Evolutionary conservation across 768 basidiomycete genomes (phyloP).

Genomic region (Tricholoma matsutake): DNA sequence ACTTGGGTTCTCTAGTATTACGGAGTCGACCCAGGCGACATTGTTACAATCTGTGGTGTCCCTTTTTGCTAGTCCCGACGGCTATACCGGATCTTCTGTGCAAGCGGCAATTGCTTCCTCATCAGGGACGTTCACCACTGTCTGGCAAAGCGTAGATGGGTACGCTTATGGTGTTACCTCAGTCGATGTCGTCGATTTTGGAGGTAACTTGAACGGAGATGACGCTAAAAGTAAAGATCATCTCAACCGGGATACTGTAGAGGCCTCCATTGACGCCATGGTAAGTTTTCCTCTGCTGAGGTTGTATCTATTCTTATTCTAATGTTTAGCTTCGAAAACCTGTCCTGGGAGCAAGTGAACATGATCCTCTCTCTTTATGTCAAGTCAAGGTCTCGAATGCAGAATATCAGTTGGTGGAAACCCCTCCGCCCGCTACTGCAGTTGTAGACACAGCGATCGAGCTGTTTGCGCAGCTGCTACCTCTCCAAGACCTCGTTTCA

Average conservation of each 20-base stretch:
- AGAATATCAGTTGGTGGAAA: conserved; percentile 50
- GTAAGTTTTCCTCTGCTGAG: conserved; percentile 39
- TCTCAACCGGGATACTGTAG: conserved; percentile 76
- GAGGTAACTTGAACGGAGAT: conserved; percentile 32
- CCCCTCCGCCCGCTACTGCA: conserved; percentile 74
- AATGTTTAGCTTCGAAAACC: conserved; percentile 63
- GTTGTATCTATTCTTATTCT: conserved; percentile 7
- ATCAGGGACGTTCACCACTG: conserved; percentile 73
- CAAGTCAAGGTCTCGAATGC: conserved; percentile 42
- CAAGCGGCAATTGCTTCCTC: conserved; percentile 91
- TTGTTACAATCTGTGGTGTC: conserved; percentile 79
- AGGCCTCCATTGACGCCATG: conserved; percentile 73
- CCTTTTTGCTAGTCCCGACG: conserved; percentile 85
- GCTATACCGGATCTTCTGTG: conserved; percentile 75
- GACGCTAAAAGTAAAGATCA: conserved; percentile 41
- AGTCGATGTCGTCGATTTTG: conserved; percentile 49
- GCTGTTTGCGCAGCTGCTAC: conserved; percentile 76
- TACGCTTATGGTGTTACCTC: conserved; percentile 91
- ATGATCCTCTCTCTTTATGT: conserved; percentile 77
- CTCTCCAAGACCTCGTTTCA: conserved; percentile 66
- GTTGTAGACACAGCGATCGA: conserved; percentile 90
- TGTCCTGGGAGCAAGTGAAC: conserved; percentile 79
- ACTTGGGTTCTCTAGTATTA: conserved; percentile 74
- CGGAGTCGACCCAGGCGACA: conserved; percentile 77
- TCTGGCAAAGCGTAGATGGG: conserved; percentile 87